A percentile compares a stretch with the other conserved stretches of the same genome.
Conservation (phyloP, 495 filamentous ascomycete species). For the Penicillium argentinense region DNA sequence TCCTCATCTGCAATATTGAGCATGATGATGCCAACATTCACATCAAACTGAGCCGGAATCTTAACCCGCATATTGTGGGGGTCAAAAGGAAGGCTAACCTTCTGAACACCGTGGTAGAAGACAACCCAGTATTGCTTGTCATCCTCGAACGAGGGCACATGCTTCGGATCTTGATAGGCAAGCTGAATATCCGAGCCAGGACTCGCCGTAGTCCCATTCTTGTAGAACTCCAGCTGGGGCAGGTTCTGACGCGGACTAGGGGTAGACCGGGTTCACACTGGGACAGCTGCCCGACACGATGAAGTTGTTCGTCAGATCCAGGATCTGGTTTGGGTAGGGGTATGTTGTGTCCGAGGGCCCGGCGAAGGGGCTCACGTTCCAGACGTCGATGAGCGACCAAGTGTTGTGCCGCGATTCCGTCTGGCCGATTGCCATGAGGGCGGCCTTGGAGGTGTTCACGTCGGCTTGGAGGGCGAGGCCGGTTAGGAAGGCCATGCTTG, state of each 20-base stretch:
- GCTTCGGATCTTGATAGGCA: conserved; percentile 35
- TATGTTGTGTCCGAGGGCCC: conserved; percentile 52
- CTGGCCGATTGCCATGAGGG: conserved; percentile 49
- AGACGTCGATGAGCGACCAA: conserved; percentile 54
- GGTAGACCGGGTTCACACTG: conserved; percentile 47
- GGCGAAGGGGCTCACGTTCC: conserved; percentile 47
- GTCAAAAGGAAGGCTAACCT: conserved; percentile 47
- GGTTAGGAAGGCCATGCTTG: conserved; percentile 55
- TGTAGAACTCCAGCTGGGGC: conserved; percentile 36
- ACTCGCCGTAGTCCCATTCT: conserved; percentile 33
- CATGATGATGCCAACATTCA: conserved; percentile 44
- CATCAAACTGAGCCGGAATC: conserved; percentile 46
- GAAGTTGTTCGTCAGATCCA: conserved; percentile 50
- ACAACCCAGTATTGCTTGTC: conserved; percentile 48
- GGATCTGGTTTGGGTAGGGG: conserved; percentile 54
- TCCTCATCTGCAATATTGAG: conserved; percentile 42
- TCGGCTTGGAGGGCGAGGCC: conserved; percentile 48
- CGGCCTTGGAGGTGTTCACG: conserved; percentile 33
- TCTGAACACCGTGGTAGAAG: conserved; percentile 49
- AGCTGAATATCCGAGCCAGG: conserved; percentile 45
- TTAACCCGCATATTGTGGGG: conserved; percentile 35
- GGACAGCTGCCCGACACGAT: conserved; percentile 51
- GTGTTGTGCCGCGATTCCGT: conserved; percentile 50
- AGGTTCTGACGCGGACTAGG: conserved; percentile 44
- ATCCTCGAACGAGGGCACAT: conserved; percentile 40